Conservation (phyloP, 192 early-diverging fungal genomes). For the Rhizophagus prolifer region DNA sequence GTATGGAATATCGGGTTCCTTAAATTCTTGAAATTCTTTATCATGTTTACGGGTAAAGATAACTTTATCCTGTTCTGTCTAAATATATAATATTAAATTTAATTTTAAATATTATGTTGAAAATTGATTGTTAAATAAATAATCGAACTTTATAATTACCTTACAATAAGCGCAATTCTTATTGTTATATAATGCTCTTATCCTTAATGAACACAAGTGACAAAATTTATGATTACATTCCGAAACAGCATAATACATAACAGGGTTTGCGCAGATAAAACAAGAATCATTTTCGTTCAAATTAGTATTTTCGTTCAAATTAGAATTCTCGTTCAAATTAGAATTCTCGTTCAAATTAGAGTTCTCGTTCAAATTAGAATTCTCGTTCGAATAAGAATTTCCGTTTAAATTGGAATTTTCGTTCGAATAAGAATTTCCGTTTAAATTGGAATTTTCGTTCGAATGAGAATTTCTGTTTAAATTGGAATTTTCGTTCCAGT, state of each 20-base stretch:
- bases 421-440: not conserved
- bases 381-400: not conserved
- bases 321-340: too few relatives aligned
- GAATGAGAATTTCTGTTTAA: not conserved
- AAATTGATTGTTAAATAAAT: slow-evolving; percentile 12
- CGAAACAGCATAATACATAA: slow-evolving; percentile 79
- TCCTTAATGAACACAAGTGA: slow-evolving; percentile 86
- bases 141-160: slow-evolving; percentile 42
- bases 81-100: not conserved
- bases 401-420: too few relatives aligned
- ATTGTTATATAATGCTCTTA: slow-evolving; percentile 86
- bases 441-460: not conserved
- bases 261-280: slow-evolving; percentile 87
- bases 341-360: too few relatives aligned
- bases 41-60: slow-evolving; percentile 72
- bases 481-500: not conserved
- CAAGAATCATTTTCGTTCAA: slow-evolving; percentile 47
- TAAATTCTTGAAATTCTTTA: slow-evolving; percentile 55
- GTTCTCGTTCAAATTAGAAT: too few relatives aligned
- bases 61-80: slow-evolving; percentile 78
- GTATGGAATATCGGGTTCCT: slow-evolving; percentile 50
- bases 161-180: slow-evolving; percentile 91
- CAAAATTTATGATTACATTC: slow-evolving; percentile 94
- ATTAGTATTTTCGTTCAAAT: too few relatives aligned
- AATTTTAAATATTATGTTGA: not conserved